A percentile compares a stretch with the other conserved stretches of the same genome.
phyloP scores from a whole-genome alignment of 306 rosid genomes.

The Sicyos baderoa region DNA sequence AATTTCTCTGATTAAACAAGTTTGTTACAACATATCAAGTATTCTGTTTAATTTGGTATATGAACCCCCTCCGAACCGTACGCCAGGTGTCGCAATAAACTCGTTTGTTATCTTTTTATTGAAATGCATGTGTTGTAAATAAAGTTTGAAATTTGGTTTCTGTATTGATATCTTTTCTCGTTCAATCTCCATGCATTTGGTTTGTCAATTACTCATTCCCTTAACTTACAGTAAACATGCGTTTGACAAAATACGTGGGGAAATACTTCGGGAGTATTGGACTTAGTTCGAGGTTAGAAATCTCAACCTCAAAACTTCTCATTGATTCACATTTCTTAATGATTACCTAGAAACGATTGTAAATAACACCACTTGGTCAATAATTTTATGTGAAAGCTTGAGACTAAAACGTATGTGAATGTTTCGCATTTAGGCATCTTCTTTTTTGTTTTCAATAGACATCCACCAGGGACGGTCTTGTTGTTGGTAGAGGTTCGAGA shows the following conservation, averaged over 20 bases:
- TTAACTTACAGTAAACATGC: slow-evolving; percentile 12
- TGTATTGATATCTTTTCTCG: neutral
- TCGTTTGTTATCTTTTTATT: neutral
- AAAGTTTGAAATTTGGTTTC: neutral
- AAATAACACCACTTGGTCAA: neutral
- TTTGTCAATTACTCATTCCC: neutral
- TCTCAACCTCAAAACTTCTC: slow-evolving; percentile 6
- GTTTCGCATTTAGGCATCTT: neutral
- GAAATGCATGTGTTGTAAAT: slow-evolving; percentile 6
- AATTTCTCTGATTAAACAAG: slow-evolving; percentile 19
- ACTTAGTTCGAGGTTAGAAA: slow-evolving; percentile 4
- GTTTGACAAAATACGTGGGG: neutral
- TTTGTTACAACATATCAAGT: neutral
- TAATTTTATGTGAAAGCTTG: neutral
- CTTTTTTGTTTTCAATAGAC: neutral
- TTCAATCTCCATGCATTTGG: neutral
- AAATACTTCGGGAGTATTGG: neutral
- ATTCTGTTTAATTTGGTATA: no score
- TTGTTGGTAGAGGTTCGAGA: neutral
- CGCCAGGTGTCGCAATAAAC: no score
- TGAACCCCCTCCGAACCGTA: no score
- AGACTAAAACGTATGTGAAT: neutral
- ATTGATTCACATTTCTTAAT: neutral
- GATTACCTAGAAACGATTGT: neutral
- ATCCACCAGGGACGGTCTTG: no score